A percentile compares a stretch with the other conserved stretches of the same genome.
These are phyloP conservation scores for Trichoderma atroviride DNA, from an alignment of 2,329 filamentous ascomycete species.

Conservation along the genomic window DNA sequence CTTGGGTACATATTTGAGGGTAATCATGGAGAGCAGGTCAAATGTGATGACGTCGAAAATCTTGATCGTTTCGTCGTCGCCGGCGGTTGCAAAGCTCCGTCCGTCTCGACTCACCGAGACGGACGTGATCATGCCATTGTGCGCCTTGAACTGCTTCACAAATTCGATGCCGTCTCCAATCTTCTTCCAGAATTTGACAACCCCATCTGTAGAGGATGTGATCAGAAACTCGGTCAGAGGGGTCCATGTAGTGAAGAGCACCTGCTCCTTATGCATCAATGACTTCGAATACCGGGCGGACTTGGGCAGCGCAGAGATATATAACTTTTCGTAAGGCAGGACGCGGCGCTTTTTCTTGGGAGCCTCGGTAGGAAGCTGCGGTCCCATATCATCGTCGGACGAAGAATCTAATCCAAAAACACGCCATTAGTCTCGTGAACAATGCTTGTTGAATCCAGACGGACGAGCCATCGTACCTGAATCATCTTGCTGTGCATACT, in stretches of 20 bases:
- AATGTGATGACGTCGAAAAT: constrained; percentile 85
- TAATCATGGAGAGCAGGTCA: constrained; percentile 80
- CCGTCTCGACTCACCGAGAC: constrained; percentile 89
- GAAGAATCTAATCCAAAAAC: constrained; percentile 59
- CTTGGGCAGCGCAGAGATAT: constrained; percentile 83
- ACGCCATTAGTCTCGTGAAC: constrained; percentile 24
- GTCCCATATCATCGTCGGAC: constrained; percentile 91
- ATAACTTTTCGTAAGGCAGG: constrained; percentile 92
- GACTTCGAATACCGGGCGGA: constrained; percentile 88
- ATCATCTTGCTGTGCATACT: constrained; percentile 53
- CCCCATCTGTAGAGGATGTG: constrained; percentile 90
- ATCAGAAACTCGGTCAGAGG: constrained; percentile 93
- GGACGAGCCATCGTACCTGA: constrained; percentile 39
- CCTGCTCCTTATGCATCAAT: constrained; percentile 96
- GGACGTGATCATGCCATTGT: constrained; percentile 79
- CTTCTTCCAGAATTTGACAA: constrained; percentile 99
- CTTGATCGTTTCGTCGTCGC: constrained; percentile 76
- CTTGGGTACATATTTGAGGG: constrained; percentile 73
- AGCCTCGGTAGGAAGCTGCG: constrained; percentile 79
- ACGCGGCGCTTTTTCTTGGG: constrained; percentile 90
- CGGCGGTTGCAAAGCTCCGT: constrained; percentile 88
- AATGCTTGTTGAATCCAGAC: background rate
- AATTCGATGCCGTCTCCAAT: constrained; percentile 88
- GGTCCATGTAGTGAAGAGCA: constrained; percentile 85
- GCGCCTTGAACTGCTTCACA: constrained; percentile 95